Conservation (phyloP, 2,329 filamentous ascomycete genomes). For the Fusarium sp. region DNA sequence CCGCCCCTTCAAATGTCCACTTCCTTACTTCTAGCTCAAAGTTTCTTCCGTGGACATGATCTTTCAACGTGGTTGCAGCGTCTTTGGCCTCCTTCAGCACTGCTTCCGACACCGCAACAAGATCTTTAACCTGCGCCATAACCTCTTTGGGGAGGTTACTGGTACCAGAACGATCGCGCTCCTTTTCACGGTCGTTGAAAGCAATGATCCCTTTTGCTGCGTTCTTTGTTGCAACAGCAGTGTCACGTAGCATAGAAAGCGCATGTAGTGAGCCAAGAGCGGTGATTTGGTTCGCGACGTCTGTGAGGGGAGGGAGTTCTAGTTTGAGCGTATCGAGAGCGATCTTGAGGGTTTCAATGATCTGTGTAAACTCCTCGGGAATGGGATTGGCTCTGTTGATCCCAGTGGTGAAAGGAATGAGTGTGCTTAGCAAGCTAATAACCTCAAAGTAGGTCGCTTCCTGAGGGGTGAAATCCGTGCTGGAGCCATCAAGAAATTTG, state of each 20-base stretch:
- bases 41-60: slow-evolving; percentile 40
- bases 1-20: slow-evolving; percentile 45
- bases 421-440: slow-evolving; percentile 52
- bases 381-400: slow-evolving; percentile 39
- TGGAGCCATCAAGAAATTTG: slow-evolving; percentile 49
- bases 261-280: slow-evolving; percentile 50
- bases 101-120: slow-evolving; percentile 46
- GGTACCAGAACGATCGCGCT: slow-evolving; percentile 52
- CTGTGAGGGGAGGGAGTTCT: slow-evolving; percentile 22
- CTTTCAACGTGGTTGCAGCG: slow-evolving; percentile 44
- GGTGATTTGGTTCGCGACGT: slow-evolving; percentile 29
- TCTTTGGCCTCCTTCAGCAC: slow-evolving; percentile 48
- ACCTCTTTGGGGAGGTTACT: slow-evolving; percentile 52
- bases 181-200: slow-evolving; percentile 52
- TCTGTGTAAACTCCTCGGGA: slow-evolving; percentile 40
- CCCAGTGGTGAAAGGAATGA: slow-evolving; percentile 45
- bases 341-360: slow-evolving; percentile 37
- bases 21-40: slow-evolving; percentile 41
- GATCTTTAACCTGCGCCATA: slow-evolving; percentile 46
- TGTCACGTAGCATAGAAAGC: slow-evolving; percentile 52
- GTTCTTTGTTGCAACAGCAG: slow-evolving; percentile 47
- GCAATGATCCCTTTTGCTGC: slow-evolving; percentile 48
- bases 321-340: slow-evolving; percentile 30
- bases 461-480: slow-evolving; percentile 50
- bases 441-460: slow-evolving; percentile 57